Percentiles rank a stretch among this genome's conserved stretches.
Evolutionary conservation across 2,329 filamentous ascomycete species (phyloP).

Genomic region (Cordyceps tenuipes): DNA sequence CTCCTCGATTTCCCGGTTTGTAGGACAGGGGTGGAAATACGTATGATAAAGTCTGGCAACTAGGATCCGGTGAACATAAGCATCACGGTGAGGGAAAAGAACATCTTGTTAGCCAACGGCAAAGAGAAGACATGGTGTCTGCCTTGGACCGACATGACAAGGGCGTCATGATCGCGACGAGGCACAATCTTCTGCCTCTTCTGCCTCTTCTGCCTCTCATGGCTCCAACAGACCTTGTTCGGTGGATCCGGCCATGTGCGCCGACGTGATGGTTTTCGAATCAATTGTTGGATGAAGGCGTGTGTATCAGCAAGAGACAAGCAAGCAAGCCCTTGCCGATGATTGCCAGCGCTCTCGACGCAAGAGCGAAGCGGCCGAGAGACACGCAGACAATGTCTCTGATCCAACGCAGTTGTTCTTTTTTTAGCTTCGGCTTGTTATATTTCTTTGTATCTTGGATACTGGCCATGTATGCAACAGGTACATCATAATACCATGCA

Average conservation of each 20-base stretch:
- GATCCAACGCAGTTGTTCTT: neutral
- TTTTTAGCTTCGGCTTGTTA: neutral
- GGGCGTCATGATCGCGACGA: no score
- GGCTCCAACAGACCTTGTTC: neutral
- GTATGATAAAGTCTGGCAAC: no score
- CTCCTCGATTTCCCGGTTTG: neutral
- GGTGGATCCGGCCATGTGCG: constrained; percentile 1
- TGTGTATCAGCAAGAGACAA: neutral
- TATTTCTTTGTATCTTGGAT: neutral
- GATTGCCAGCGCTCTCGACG: neutral
- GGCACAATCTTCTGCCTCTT: neutral
- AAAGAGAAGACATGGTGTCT: neutral
- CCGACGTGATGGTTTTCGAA: constrained; percentile 1
- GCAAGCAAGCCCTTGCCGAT: neutral
- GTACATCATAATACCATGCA: no score
- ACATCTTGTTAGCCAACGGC: neutral
- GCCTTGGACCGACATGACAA: neutral
- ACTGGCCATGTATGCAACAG: neutral
- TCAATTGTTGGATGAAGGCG: neutral
- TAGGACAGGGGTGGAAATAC: no score
- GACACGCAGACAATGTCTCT: neutral
- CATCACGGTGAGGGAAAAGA: no score
- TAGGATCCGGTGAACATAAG: no score
- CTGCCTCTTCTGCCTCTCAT: no score
- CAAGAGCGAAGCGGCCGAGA: neutral